phyloP scores from a whole-genome alignment of 2,329 filamentous ascomycete genomes.

The Uncinocarpus reesii region DNA sequence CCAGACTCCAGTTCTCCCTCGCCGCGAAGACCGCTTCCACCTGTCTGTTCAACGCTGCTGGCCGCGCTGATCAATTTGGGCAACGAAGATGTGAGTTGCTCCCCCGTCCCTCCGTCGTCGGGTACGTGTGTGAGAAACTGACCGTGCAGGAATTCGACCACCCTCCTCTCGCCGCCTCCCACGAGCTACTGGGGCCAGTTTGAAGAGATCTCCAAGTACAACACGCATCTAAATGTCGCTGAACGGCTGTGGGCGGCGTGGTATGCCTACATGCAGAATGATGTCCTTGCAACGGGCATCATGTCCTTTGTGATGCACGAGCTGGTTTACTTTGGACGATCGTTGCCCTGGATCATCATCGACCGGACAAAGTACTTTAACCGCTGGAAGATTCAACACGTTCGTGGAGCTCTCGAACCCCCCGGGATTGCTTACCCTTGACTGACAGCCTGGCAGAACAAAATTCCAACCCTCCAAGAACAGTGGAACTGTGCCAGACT shows the following conservation, averaged over 20 bases:
- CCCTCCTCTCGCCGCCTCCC: constrained; percentile 27
- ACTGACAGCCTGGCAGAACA: constrained; percentile 42
- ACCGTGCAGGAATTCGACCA: constrained; percentile 38
- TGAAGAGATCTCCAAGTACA: constrained; percentile 56
- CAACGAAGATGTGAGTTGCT: constrained; percentile 20
- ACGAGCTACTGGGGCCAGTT: constrained; percentile 57
- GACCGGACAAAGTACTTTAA: constrained; percentile 79
- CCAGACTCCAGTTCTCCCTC: neutral
- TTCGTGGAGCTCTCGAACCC: constrained; percentile 35
- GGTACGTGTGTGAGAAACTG: neutral
- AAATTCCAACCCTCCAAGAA: constrained; percentile 84
- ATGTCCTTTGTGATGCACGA: constrained; percentile 97
- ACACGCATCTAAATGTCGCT: constrained; percentile 73
- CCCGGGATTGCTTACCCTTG: too few relatives aligned
- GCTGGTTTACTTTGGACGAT: constrained; percentile 83
- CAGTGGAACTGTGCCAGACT: constrained; percentile 91
- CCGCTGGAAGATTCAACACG: constrained; percentile 87
- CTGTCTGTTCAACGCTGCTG: constrained; percentile 8
- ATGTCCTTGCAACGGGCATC: constrained; percentile 89
- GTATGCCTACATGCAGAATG: constrained; percentile 98
- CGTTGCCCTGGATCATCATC: constrained; percentile 83
- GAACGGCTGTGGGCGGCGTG: constrained; percentile 91
- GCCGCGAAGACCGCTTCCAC: neutral
- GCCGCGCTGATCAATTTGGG: constrained; percentile 10
- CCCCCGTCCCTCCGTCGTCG: neutral